A percentile compares a stretch with the other conserved stretches of the same genome.
These are phyloP conservation scores for Fomitopsis pinicola DNA, from an alignment of 1,284 basidiomycete species.

Conservation along the genomic window DNA sequence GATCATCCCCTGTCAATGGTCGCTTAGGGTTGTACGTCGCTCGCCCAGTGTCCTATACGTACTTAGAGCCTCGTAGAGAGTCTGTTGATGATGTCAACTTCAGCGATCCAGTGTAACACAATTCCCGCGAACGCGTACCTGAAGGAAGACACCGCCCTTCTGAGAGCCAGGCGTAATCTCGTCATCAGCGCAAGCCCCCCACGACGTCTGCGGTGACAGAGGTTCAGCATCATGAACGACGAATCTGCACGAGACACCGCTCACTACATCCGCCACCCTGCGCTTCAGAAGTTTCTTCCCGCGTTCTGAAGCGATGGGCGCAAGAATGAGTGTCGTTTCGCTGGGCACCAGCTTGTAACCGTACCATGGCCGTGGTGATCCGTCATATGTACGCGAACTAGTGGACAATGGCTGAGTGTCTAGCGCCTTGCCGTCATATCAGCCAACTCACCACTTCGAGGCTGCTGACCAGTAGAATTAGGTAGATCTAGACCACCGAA, in stretches of 20 bases:
- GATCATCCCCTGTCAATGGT: not conserved
- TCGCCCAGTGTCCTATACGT: too few relatives aligned
- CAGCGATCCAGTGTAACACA: not conserved
- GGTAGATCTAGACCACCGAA: conserved; percentile 8
- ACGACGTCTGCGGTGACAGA: conserved; percentile 7
- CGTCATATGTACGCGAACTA: too few relatives aligned
- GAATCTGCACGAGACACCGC: not conserved
- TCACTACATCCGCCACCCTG: conserved; percentile 8
- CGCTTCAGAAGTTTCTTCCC: too few relatives aligned
- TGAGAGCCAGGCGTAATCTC: conserved; percentile 7
- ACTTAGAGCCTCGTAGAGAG: not conserved
- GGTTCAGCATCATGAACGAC: too few relatives aligned
- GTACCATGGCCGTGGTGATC: too few relatives aligned
- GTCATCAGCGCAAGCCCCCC: conserved; percentile 14
- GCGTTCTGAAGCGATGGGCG: too few relatives aligned
- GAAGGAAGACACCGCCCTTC: conserved; percentile 13
- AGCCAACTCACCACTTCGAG: too few relatives aligned
- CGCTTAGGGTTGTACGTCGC: not conserved
- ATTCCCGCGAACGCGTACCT: not conserved
- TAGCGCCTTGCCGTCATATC: too few relatives aligned
- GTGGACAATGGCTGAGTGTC: too few relatives aligned
- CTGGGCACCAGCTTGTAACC: too few relatives aligned
- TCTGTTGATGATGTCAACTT: not conserved
- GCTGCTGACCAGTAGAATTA: not conserved
- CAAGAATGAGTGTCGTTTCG: not conserved